Conservation (phyloP, 352 stramenopile genomes). For the Peronospora destructor region DNA sequence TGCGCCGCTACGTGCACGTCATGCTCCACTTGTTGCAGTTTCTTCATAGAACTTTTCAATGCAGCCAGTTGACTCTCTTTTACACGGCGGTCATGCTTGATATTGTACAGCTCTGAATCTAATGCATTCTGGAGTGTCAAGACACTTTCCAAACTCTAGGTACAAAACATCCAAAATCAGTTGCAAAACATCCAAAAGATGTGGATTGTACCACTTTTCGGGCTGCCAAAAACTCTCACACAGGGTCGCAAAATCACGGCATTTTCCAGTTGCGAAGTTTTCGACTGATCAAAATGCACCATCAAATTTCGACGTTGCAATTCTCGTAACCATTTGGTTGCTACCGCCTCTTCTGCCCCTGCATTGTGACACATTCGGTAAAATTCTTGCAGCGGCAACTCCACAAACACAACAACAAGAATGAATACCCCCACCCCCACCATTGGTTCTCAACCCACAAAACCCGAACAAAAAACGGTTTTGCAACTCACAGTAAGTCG, state of each 20-base stretch:
- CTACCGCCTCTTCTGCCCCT: constrained; percentile 55
- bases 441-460: not conserved
- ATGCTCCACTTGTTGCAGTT: constrained; percentile 38
- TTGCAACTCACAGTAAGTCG: constrained; percentile 35
- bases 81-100: constrained; percentile 55
- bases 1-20: constrained; percentile 40
- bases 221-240: constrained; percentile 17
- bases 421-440: not conserved
- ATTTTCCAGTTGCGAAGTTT: constrained; percentile 57
- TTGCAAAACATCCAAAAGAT: not conserved
- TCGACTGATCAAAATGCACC: constrained; percentile 66
- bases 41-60: constrained; percentile 41
- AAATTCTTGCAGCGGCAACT: constrained; percentile 66
- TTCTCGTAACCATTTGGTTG: constrained; percentile 71
- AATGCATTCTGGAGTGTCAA: constrained; percentile 62
- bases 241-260: constrained; percentile 64
- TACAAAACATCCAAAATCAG: constrained; percentile 4
- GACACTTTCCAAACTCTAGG: constrained; percentile 61
- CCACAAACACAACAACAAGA: constrained; percentile 1
- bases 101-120: constrained; percentile 67
- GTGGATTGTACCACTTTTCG: too few species aligned
- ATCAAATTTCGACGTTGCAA: constrained; percentile 69
- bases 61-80: constrained; percentile 47
- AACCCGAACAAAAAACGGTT: not conserved
- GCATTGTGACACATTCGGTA: constrained; percentile 69